These are phyloP conservation scores for Pythium coloratum DNA, from an alignment of 352 stramenopile species.

Conservation along the genomic window DNA sequence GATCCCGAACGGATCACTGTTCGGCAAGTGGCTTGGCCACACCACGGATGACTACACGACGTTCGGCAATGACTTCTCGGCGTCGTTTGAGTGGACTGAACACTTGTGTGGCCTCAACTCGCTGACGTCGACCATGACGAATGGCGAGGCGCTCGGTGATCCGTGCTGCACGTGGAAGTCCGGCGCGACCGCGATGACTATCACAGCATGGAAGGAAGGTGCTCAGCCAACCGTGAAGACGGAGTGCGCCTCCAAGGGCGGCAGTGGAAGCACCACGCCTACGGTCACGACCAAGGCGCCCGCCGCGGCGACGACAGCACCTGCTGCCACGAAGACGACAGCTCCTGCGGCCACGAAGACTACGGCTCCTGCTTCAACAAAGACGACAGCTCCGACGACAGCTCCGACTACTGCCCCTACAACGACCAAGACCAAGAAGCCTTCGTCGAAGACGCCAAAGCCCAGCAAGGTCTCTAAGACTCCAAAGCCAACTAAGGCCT, in stretches of 20 bases:
- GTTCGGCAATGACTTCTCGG: conserved; percentile 17
- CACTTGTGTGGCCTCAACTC: conserved; percentile 6
- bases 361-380: background rate
- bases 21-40: conserved; percentile 22
- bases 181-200: conserved; percentile 4
- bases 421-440: too few relatives aligned
- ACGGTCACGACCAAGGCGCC: conserved; percentile 7
- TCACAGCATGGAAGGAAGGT: conserved; percentile 13
- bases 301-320: background rate
- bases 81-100: conserved; percentile 8
- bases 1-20: conserved; percentile 19
- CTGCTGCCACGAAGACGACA: conserved; percentile 1
- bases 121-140: conserved; percentile 9
- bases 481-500: too few relatives aligned
- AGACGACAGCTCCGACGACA: background rate
- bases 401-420: background rate
- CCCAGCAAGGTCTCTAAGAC: too few relatives aligned
- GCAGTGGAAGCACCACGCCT: conserved; percentile 1
- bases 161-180: conserved; percentile 22
- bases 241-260: background rate
- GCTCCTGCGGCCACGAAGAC: background rate
- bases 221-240: conserved; percentile 1
- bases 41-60: conserved; percentile 6
- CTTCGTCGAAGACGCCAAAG: too few relatives aligned
- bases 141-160: conserved; percentile 17